Evolutionary conservation across 306 rosid species (phyloP), one percentile per base, ranked within the genome.

Genomic region (Biancaea sappan): DNA sequence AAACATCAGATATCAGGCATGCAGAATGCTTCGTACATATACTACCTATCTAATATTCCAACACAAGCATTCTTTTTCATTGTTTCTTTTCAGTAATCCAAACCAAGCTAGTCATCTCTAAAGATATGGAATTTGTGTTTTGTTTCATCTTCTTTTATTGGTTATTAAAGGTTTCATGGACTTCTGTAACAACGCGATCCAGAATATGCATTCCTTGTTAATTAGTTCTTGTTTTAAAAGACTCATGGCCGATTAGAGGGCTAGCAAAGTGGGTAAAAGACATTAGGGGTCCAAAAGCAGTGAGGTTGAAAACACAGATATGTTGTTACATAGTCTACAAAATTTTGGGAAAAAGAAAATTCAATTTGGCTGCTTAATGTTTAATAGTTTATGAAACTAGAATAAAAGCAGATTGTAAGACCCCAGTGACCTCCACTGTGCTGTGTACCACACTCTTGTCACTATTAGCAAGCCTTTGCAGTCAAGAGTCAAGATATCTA

Each of bases 11-110:
- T 52, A 56, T 25, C 13, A 34, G 56, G 29, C 28, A 24, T 41
- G 54, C 31, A 63, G 69, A 63, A 35, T 63, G 69, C 50, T 35
- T 43, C 54, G 26, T 26, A 66, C 21, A 21, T 24, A 18, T 44
- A 0, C 28, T 35, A 63, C 69, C 69, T 34, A 65, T 18, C 48
- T 40, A 24, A 65, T 31, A 25, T 9, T 3, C 15, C 32, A 63
- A 19, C 25, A 34, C 6, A 32, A 32, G 2, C 35, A 32, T 32
- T 32, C 35, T 32, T 2, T 29, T 37, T 18, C 31, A n/a, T n/a
- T n/a, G n/a, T 59, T 24, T 37, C 12, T 37, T 31, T 32, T 60
- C 25, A 32, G 14, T 16, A 60, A 60, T 5, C 66, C 44, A 60
- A 60, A 32, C 48, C 31, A 63, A 38, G 35, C 26, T 37, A 37